Evolutionary conservation across 2,329 filamentous ascomycete species (phyloP), one percentile per base, ranked within the genome.

Genomic region (Aspergillus puulaauensis): DNA sequence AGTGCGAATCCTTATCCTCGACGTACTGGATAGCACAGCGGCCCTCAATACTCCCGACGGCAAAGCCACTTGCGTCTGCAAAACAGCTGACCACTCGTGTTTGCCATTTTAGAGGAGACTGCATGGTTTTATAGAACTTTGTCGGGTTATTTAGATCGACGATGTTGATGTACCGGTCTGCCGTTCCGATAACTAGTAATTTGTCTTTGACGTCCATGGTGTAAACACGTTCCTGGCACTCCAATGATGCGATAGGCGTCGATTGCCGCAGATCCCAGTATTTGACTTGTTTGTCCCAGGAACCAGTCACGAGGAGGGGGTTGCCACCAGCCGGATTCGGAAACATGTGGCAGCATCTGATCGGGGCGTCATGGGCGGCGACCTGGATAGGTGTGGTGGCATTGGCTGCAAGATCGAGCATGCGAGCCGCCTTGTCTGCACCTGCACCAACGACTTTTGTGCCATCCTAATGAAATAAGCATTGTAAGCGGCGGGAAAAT

Each of bases 11-110:
- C 77, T 97, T 97, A 44, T 99, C 95, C 69, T 99, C 93, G 37
- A 97, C 91, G 69, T 99, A 98, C 73, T 99, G 95, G 63, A 99
- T 99, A 2, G 95, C 95, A 74, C 95, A 99, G 56, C 95, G 89
- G 31, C 95, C 95, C 75, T 99, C 95, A 68, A 99, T 96, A 72
- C 91, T 96, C 54, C 95, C 95, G 51, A 99, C 90, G 1, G 95
- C 95, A 70, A 96, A 99, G 6, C 95, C 95, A 0, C 87, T 87
- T 6, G 91, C 90, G 73, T 99, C 93, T 14, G 88, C 87, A 74
- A 99, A 99, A 80, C 93, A 98, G 79, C 90, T 95, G 52, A 98
- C 90, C 12, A 96, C 91, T 58, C 93, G 83, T 2, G 95, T 99
- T 82, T 99, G 95, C 91, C 93, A 99, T 79, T 99, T 99, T 45